Conservation (phyloP, 1,139 yeast genomes). For the Neolecta irregularis region DNA sequence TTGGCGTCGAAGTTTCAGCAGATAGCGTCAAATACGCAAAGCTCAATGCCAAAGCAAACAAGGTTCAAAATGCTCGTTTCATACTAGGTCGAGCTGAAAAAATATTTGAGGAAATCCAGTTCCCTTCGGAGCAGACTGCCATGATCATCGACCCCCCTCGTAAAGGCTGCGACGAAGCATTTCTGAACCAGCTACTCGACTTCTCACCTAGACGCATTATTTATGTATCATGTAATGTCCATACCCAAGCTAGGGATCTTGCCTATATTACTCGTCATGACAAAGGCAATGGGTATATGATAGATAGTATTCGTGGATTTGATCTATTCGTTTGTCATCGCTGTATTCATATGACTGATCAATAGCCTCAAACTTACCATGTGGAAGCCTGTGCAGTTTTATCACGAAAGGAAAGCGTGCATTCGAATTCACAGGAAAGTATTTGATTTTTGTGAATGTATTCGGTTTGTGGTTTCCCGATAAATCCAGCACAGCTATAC, state of each 20-base stretch:
- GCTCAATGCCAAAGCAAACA: constrained; percentile 60
- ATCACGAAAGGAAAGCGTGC: constrained; percentile 14
- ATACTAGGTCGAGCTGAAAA: constrained; percentile 86
- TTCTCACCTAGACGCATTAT: constrained; percentile 77
- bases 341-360: too few relatives aligned
- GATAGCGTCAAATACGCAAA: constrained; percentile 82
- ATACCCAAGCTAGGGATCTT: constrained; percentile 88
- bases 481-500: constrained; percentile 2
- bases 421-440: not conserved
- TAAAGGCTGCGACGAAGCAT: constrained; percentile 85
- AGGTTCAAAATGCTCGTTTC: constrained; percentile 61
- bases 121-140: constrained; percentile 52
- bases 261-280: constrained; percentile 66
- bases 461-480: too few relatives aligned
- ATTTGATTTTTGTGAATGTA: not conserved
- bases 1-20: constrained; percentile 90
- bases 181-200: constrained; percentile 66
- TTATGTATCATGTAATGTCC: constrained; percentile 91
- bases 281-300: constrained; percentile 35
- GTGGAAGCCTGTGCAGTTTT: constrained; percentile 91
- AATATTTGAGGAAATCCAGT: constrained; percentile 53
- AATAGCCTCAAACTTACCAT: constrained; percentile 97
- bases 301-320: constrained; percentile 80
- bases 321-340: too few relatives aligned
- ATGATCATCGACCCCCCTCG: constrained; percentile 94